Evolutionary conservation across 192 early-diverging fungal genomes (phyloP).

Genomic region (Linnemannia schmuckeri): DNA sequence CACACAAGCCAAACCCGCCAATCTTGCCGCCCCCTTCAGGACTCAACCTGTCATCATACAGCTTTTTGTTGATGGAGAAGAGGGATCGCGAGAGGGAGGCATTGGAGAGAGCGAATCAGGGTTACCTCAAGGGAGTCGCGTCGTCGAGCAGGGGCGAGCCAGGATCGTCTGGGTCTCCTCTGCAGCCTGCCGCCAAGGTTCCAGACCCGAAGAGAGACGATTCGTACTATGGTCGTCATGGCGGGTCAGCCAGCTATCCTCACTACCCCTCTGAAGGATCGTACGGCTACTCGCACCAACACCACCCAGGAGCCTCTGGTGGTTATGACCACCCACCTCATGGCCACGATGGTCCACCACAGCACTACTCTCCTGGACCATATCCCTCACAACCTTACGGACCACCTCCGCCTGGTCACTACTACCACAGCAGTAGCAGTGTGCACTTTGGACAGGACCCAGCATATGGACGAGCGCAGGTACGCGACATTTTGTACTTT

Average conservation of each 20-base stretch:
- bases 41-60: conserved; percentile 50
- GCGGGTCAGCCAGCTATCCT: neutral
- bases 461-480: conserved; percentile 32
- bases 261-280: neutral
- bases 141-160: conserved; percentile 9
- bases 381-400: conserved; percentile 21
- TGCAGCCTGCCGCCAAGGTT: conserved; percentile 17
- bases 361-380: conserved; percentile 24
- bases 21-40: conserved; percentile 39
- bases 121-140: conserved; percentile 27
- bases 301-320: conserved; percentile 1
- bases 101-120: conserved; percentile 43
- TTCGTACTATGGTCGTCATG: neutral
- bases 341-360: conserved; percentile 14
- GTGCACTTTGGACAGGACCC: conserved; percentile 36
- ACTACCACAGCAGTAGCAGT: conserved; percentile 48
- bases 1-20: conserved; percentile 28
- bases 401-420: conserved; percentile 20
- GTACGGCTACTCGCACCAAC: conserved; percentile 6
- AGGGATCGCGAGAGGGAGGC: conserved; percentile 53
- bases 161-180: neutral
- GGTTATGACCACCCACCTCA: conserved; percentile 8
- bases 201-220: conserved; percentile 32
- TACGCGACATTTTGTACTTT: neutral
- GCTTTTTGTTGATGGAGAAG: conserved; percentile 55